Conservation (phyloP, 371 early-diverging fungal genomes). For the Syncephalastrum racemosum region DNA sequence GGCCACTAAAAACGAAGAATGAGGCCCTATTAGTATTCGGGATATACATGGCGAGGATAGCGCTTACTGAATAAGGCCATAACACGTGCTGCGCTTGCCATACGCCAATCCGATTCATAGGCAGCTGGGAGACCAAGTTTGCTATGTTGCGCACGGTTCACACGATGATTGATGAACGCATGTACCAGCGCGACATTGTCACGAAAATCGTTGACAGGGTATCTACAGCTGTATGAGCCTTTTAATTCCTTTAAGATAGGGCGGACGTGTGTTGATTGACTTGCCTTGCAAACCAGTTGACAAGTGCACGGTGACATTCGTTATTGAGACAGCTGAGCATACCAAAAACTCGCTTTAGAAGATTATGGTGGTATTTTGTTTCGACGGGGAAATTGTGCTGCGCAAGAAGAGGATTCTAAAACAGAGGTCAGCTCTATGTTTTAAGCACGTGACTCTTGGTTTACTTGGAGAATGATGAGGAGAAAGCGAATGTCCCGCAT, state of each 20-base stretch:
- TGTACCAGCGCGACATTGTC: constrained; percentile 78
- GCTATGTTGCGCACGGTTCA: constrained; percentile 58
- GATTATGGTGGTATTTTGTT: constrained; percentile 69
- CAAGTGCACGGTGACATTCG: constrained; percentile 75
- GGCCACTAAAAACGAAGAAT: constrained; percentile 55
- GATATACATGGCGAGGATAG: background rate
- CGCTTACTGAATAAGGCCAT: constrained; percentile 83
- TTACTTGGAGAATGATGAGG: constrained; percentile 81
- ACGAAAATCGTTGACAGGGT: constrained; percentile 62
- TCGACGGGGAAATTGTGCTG: constrained; percentile 68
- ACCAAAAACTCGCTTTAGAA: constrained; percentile 72
- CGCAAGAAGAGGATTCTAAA: constrained; percentile 69
- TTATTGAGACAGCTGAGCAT: constrained; percentile 73
- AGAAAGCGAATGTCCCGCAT: constrained; percentile 76
- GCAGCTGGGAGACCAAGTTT: constrained; percentile 35
- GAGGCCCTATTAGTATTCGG: background rate
- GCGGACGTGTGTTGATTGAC: background rate
- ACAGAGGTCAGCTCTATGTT: background rate
- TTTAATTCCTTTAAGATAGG: constrained; percentile 2
- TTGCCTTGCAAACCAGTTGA: constrained; percentile 77
- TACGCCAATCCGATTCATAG: constrained; percentile 83
- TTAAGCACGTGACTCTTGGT: background rate
- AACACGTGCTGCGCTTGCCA: constrained; percentile 81
- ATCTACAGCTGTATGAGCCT: constrained; percentile 29
- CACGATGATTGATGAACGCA: constrained; percentile 77